Conservation (phyloP, 371 early-diverging fungal genomes). For the Mortierella polycephala region DNA sequence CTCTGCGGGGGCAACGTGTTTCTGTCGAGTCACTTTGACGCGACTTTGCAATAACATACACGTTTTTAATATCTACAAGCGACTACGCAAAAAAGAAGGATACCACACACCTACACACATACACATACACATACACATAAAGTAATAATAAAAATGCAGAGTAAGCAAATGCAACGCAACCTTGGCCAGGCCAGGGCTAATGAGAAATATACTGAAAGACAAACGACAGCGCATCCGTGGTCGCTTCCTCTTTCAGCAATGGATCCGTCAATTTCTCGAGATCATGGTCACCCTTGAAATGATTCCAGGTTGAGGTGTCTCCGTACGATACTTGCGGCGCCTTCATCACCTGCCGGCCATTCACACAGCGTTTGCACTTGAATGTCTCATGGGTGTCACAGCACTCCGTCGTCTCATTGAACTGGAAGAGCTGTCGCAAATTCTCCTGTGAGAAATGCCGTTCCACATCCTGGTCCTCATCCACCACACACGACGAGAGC, state of each 20-base stretch:
- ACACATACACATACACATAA: background rate
- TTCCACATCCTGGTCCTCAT: slow-evolving; percentile 90
- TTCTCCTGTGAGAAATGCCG: slow-evolving; percentile 93
- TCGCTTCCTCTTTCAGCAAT: slow-evolving; percentile 78
- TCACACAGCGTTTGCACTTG: slow-evolving; percentile 89
- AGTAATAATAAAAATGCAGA: background rate
- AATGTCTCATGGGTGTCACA: slow-evolving; percentile 96
- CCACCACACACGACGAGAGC: slow-evolving; percentile 93
- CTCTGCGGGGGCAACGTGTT: no score
- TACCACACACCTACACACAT: background rate
- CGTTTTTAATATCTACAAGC: background rate
- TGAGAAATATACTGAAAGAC: slow-evolving; percentile 93
- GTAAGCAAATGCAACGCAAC: background rate
- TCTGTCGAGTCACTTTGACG: no score
- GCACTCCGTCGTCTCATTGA: slow-evolving; percentile 79
- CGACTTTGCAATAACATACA: no score
- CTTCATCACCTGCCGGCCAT: slow-evolving; percentile 78
- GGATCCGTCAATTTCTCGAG: slow-evolving; percentile 77
- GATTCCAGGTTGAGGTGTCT: slow-evolving; percentile 91
- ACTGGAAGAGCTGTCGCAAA: slow-evolving; percentile 88
- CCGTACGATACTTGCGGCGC: slow-evolving; percentile 77
- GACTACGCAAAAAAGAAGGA: background rate
- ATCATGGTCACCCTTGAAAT: slow-evolving; percentile 75
- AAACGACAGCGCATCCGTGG: slow-evolving; percentile 76
- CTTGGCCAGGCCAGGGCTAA: background rate